Percentiles rank a stretch among this genome's conserved stretches.
These are phyloP conservation scores for Irpex rosettiformis DNA, from an alignment of 1,284 basidiomycete species.

Conservation along the genomic window DNA sequence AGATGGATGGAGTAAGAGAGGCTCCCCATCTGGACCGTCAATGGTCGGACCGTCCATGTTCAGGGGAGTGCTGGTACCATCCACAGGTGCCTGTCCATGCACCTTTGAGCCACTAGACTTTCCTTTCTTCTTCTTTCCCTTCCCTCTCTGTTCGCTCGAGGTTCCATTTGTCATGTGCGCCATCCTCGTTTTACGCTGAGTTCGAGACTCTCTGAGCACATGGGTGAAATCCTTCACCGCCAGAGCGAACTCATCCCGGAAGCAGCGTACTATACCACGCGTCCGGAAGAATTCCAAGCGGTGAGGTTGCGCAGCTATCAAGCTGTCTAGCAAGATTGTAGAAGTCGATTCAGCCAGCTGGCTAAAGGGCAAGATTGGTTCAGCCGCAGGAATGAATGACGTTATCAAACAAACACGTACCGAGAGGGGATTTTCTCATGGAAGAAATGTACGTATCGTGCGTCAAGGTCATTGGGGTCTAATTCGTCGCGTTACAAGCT, in stretches of 20 bases:
- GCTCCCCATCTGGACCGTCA: conserved; percentile 50
- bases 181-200: conserved; percentile 56
- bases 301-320: conserved; percentile 68
- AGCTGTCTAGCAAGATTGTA: conserved; percentile 67
- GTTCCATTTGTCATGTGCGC: conserved; percentile 42
- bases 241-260: conserved; percentile 72
- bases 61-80: conserved; percentile 50
- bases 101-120: conserved; percentile 37
- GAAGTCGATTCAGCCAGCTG: conserved; percentile 79
- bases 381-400: not conserved
- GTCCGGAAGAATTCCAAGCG: conserved; percentile 78
- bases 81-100: conserved; percentile 61
- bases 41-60: conserved; percentile 34
- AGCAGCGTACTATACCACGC: conserved; percentile 79
- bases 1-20: conserved; percentile 57
- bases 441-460: conserved; percentile 84
- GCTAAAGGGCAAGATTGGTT: conserved; percentile 34
- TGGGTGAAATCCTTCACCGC: conserved; percentile 76
- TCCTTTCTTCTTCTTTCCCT: conserved; percentile 47
- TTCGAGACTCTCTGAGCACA: conserved; percentile 71
- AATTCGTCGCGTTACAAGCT: conserved; percentile 1
- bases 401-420: conserved; percentile 45
- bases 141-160: conserved; percentile 36
- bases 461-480: conserved; percentile 76
- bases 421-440: conserved; percentile 87